These are phyloP conservation scores for Acanthamoeba sp. DNA, from an alignment of 208 protist genomes.

Conservation along the genomic window DNA sequence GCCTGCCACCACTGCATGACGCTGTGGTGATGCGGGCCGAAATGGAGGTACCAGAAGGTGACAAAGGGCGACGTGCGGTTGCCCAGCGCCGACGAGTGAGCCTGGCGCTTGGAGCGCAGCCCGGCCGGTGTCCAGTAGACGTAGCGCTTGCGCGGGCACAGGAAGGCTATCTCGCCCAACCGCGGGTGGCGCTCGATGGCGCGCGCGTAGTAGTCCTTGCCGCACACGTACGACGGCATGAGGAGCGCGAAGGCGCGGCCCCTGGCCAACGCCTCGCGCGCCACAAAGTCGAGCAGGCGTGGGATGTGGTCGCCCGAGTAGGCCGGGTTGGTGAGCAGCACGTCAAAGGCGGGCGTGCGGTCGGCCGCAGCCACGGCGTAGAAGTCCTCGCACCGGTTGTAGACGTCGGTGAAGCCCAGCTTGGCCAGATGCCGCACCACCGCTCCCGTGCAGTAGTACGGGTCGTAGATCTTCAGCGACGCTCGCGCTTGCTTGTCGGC, in stretches of 20 bases:
- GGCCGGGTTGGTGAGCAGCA: slow-evolving; percentile 43
- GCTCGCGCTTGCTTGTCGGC: neutral
- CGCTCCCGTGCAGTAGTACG: slow-evolving; percentile 33
- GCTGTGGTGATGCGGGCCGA: neutral
- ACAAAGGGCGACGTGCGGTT: slow-evolving; percentile 36
- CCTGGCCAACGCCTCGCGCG: slow-evolving; percentile 4
- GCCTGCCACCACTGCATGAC: neutral
- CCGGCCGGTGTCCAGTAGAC: slow-evolving; percentile 35
- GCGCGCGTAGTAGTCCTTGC: slow-evolving; percentile 14
- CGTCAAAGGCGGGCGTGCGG: slow-evolving; percentile 13
- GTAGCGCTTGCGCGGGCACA: slow-evolving; percentile 48
- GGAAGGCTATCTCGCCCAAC: neutral
- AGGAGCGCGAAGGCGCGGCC: slow-evolving; percentile 9
- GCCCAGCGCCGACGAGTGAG: slow-evolving; percentile 29
- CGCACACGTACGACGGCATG: slow-evolving; percentile 33
- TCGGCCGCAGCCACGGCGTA: neutral
- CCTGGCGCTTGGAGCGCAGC: neutral
- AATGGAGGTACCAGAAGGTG: slow-evolving; percentile 41
- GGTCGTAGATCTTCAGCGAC: slow-evolving; percentile 39
- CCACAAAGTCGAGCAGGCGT: slow-evolving; percentile 22
- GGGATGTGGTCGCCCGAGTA: slow-evolving; percentile 51
- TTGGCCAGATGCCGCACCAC: slow-evolving; percentile 25
- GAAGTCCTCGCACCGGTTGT: slow-evolving; percentile 38
- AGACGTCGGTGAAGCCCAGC: slow-evolving; percentile 19
- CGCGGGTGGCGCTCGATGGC: neutral